These are phyloP conservation scores for Aspergillus nomiae DNA, from an alignment of 2,329 filamentous ascomycete species.

Conservation along the genomic window DNA sequence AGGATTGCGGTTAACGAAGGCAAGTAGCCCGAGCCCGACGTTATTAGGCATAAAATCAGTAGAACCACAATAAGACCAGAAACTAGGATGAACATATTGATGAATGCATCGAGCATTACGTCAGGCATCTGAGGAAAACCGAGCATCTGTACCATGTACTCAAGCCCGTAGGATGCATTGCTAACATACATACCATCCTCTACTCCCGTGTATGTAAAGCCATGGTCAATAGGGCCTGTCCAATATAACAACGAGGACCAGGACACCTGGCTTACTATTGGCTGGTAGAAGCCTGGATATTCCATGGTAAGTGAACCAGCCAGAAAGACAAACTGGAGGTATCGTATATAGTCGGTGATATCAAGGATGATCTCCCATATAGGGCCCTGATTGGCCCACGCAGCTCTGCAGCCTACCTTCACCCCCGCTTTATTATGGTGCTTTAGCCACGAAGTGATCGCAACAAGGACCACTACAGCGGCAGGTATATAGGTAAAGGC, in stretches of 20 bases:
- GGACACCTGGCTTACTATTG: conserved; percentile 7
- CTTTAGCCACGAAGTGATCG: background rate
- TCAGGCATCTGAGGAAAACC: conserved; percentile 3
- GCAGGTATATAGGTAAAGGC: background rate
- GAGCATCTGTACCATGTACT: conserved; percentile 11
- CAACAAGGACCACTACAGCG: background rate
- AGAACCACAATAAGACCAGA: background rate
- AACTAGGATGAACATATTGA: conserved; percentile 5
- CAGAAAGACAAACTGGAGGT: conserved; percentile 13
- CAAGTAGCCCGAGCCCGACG: background rate
- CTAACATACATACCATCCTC: conserved; percentile 13
- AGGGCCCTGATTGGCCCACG: background rate
- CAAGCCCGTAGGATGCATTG: conserved; percentile 11
- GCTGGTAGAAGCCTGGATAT: conserved; percentile 14
- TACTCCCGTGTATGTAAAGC: conserved; percentile 2
- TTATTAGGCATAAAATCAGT: background rate
- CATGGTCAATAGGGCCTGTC: conserved; percentile 9
- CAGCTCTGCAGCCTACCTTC: background rate
- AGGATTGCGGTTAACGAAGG: background rate
- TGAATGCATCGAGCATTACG: conserved; percentile 4
- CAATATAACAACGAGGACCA: conserved; percentile 8
- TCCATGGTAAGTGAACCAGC: conserved; percentile 7
- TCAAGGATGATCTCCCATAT: conserved; percentile 3
- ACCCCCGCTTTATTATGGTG: background rate
- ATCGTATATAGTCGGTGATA: conserved; percentile 2